These are phyloP conservation scores for Orbilia blumenaviensis DNA, from an alignment of 2,329 filamentous ascomycete genomes.

Conservation along the genomic window DNA sequence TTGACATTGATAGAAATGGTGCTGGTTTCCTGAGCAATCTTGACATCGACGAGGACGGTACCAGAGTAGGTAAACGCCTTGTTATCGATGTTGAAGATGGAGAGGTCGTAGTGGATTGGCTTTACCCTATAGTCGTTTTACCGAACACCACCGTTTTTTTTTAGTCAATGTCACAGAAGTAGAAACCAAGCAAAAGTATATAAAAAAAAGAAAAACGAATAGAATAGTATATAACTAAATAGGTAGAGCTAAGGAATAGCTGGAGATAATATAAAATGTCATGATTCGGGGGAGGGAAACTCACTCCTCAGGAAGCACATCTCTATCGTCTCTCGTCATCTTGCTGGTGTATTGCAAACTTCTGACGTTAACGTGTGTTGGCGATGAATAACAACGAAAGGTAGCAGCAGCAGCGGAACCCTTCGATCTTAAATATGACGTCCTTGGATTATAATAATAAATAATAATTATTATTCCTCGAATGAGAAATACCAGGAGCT, in stretches of 20 bases:
- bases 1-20: constrained; percentile 85
- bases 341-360: constrained; percentile 7
- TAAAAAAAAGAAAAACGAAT: neutral
- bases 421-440: constrained; percentile 1
- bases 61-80: constrained; percentile 80
- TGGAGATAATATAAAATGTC: too few species aligned
- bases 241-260: too few species aligned
- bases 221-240: too few species aligned
- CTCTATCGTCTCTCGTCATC: constrained; percentile 50
- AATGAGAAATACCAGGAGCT: neutral
- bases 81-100: constrained; percentile 83
- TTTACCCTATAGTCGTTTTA: constrained; percentile 70
- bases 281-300: neutral
- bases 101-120: constrained; percentile 85
- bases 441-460: too few species aligned
- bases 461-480: too few species aligned
- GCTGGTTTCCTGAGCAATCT: constrained; percentile 75
- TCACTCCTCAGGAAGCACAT: constrained; percentile 52
- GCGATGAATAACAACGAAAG: neutral
- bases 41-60: constrained; percentile 79
- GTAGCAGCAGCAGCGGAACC: too few species aligned
- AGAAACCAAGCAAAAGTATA: neutral
- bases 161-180: too few species aligned
- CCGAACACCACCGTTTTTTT: too few species aligned
- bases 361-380: constrained; percentile 15